phyloP scores from a whole-genome alignment of 2,329 filamentous ascomycete genomes.

The Penicillium sp. region DNA sequence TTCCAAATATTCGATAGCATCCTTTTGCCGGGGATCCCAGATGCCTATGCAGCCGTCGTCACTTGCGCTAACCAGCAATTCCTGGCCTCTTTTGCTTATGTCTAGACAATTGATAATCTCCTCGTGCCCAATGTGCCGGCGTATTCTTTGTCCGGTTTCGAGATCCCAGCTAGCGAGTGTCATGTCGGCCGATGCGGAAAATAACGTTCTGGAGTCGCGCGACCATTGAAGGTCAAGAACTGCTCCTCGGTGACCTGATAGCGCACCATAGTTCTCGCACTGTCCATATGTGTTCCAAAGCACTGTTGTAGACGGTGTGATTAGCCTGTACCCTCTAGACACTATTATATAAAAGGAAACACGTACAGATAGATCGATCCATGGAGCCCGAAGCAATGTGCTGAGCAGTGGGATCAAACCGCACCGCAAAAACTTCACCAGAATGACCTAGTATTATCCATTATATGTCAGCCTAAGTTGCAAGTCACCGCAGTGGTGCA shows the following conservation, averaged over 20 bases:
- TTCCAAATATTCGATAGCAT: conserved; percentile 76
- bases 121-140: conserved; percentile 84
- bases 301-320: conserved; percentile 49
- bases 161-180: conserved; percentile 91
- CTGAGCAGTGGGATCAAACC: conserved; percentile 80
- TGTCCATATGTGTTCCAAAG: conserved; percentile 87
- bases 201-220: conserved; percentile 80
- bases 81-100: conserved; percentile 79
- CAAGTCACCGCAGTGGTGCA: no score
- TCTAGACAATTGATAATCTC: conserved; percentile 92
- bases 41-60: conserved; percentile 91
- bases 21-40: conserved; percentile 89
- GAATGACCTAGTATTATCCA: conserved; percentile 52
- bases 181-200: conserved; percentile 87
- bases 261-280: conserved; percentile 85
- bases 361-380: conserved; percentile 80
- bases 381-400: conserved; percentile 90
- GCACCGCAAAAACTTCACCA: conserved; percentile 80
- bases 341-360: conserved; percentile 26
- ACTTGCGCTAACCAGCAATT: conserved; percentile 79
- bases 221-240: conserved; percentile 93
- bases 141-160: conserved; percentile 82
- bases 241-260: conserved; percentile 83
- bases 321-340: no score
- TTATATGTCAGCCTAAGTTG: no score